A percentile compares a stretch with the other conserved stretches of the same genome.
phyloP scores from a whole-genome alignment of 1,284 basidiomycete species.

The Ustilago lituana region DNA sequence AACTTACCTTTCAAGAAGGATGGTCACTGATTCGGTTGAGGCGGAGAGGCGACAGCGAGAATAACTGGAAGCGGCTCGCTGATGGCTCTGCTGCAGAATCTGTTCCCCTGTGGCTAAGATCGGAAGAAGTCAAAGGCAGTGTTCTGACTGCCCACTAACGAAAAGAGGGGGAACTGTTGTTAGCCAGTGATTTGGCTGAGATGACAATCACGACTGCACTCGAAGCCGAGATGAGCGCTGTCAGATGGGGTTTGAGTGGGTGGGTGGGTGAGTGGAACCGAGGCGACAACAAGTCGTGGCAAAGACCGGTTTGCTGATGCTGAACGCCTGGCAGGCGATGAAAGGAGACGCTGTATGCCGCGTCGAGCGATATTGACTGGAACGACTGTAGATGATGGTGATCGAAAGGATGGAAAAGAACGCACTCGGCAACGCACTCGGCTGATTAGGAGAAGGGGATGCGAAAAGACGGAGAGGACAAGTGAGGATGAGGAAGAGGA shows the following conservation, averaged over 20 bases:
- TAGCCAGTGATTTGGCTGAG: no score
- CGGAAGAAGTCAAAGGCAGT: no score
- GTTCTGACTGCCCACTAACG: no score
- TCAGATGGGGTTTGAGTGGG: no score
- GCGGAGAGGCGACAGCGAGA: not conserved
- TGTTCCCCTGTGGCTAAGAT: no score
- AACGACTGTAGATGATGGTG: not conserved
- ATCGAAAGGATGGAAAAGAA: not conserved
- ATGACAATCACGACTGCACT: not conserved
- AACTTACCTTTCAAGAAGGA: constrained; percentile 6
- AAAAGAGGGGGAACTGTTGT: no score
- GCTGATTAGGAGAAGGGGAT: not conserved
- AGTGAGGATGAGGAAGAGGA: not conserved
- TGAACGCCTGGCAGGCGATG: not conserved
- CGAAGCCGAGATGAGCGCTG: not conserved
- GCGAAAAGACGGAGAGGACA: not conserved
- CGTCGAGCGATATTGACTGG: no score
- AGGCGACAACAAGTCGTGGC: constrained; percentile 13
- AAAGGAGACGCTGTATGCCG: no score
- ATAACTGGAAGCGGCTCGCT: no score
- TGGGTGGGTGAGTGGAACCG: not conserved
- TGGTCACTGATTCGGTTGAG: not conserved
- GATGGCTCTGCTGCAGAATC: no score
- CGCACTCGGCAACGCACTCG: not conserved
- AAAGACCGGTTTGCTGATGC: constrained; percentile 37